Evolutionary conservation across 352 stramenopile genomes (phyloP), one percentile per base, ranked within the genome.

Genomic region (Phytophthora megakarya): DNA sequence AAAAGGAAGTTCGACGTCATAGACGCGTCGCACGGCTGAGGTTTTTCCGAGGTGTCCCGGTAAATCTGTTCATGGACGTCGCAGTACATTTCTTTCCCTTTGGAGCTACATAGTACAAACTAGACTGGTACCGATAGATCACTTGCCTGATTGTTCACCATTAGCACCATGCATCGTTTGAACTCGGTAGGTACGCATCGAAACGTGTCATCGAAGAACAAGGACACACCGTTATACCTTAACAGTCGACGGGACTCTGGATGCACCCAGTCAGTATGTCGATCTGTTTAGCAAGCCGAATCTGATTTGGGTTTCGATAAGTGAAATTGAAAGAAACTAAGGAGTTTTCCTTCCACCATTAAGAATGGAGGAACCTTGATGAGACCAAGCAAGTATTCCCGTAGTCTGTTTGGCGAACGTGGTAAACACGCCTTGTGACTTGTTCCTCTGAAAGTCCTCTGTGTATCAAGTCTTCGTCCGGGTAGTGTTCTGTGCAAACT

Each of bases 191-290:
- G 40, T 23, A 46, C 40, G 5, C 40, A 46, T 13, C 28, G 42
- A 9, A 39, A 61, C 6, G 52, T 28, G 9, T 13, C 28, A 40
- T 46, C 30, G n/a, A 61, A n/a, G n/a, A n/a, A n/a, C n/a, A n/a
- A n/a, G n/a, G n/a, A n/a, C n/a, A n/a, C n/a, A n/a, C n/a, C n/a
- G 30, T 61, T 61, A 28, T 61, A 52, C 28, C 51, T 45, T 2
- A 61, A 16, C 13, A 52, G 7, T 40, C 38, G 30, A 3, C 40
- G 30, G 3, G 37, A 40, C 16, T 52, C 28, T 6, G 52, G 52
- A 9, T 45, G 52, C 4, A 28, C 21, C 39, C 40, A 51, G 2
- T 30, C 40, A 10, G 38, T 45, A 19, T 28, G 3, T 11, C 28
- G 21, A 3, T 44, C 40, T 0, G 40, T 18, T 6, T 52, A 37